Evolutionary conservation across 257 asterid genomes (phyloP).

Genomic region (Capsicum rhomboideum): DNA sequence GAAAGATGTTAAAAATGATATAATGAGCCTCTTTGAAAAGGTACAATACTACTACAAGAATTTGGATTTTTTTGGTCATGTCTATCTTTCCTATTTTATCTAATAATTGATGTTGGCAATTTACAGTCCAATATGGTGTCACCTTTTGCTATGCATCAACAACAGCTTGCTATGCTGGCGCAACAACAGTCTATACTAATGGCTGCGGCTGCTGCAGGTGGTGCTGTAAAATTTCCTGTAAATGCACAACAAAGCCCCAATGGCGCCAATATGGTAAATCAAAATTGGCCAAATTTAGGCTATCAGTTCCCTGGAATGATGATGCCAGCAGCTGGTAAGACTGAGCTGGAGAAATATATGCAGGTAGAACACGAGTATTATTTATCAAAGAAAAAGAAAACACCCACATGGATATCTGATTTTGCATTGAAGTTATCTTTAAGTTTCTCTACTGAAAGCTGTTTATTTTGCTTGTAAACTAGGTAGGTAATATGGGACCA

Average conservation of each 20-base stretch:
- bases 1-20: constrained; percentile 77
- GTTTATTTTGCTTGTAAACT: constrained; percentile 14
- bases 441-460: background rate
- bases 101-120: background rate
- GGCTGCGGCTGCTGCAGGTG: constrained; percentile 76
- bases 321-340: constrained; percentile 54
- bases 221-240: constrained; percentile 36
- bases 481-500: constrained; percentile 63
- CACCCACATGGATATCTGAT: background rate
- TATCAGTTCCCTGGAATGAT: constrained; percentile 65
- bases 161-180: constrained; percentile 82
- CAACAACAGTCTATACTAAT: constrained; percentile 72
- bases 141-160: constrained; percentile 68
- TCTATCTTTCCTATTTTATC: background rate
- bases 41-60: constrained; percentile 23
- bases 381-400: background rate
- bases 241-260: constrained; percentile 45
- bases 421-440: background rate
- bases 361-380: constrained; percentile 39
- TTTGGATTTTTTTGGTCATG: background rate
- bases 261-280: constrained; percentile 45
- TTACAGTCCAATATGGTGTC: constrained; percentile 65
- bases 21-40: constrained; percentile 97
- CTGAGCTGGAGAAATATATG: constrained; percentile 43
- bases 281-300: constrained; percentile 64